Percentiles rank a stretch among this genome's conserved stretches.
Evolutionary conservation across 176 grass and related monocot genomes (phyloP).

Genomic region (Dendrocalamus sinicus): DNA sequence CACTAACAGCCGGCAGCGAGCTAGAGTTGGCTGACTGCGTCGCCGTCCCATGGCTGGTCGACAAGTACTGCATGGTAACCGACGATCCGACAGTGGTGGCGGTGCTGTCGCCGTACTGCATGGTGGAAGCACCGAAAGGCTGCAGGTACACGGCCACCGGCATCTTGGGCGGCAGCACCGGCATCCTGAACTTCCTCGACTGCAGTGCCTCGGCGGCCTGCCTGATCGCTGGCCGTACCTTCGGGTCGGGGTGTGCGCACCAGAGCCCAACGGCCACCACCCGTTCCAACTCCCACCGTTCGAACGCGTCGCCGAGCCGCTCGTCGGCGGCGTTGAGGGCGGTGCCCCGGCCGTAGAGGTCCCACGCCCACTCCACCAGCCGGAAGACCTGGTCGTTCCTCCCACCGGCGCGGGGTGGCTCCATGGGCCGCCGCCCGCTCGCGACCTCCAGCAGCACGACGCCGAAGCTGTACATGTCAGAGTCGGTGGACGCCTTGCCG

Average conservation of each 20-base stretch:
- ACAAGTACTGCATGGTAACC: not conserved
- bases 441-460: constrained; percentile 37
- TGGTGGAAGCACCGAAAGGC: constrained; percentile 1
- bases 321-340: not conserved
- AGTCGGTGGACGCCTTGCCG: constrained; percentile 31
- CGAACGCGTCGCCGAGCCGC: not conserved
- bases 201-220: not conserved
- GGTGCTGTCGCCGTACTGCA: not conserved
- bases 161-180: constrained; percentile 4
- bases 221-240: not conserved
- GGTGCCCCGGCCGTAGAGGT: not conserved
- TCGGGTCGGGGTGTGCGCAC: constrained; percentile 46
- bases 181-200: constrained; percentile 26
- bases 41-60: not conserved
- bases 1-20: not conserved
- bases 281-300: not conserved
- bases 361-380: constrained; percentile 30
- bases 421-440: constrained; percentile 22
- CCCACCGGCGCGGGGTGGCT: not conserved
- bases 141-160: constrained; percentile 24
- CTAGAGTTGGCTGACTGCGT: not conserved
- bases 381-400: not conserved
- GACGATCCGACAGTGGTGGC: not conserved
- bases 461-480: constrained; percentile 51
- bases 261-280: constrained; percentile 45